These are phyloP conservation scores for Lichtheimia corymbifera DNA, from an alignment of 371 early-diverging fungal genomes.

Conservation along the genomic window DNA sequence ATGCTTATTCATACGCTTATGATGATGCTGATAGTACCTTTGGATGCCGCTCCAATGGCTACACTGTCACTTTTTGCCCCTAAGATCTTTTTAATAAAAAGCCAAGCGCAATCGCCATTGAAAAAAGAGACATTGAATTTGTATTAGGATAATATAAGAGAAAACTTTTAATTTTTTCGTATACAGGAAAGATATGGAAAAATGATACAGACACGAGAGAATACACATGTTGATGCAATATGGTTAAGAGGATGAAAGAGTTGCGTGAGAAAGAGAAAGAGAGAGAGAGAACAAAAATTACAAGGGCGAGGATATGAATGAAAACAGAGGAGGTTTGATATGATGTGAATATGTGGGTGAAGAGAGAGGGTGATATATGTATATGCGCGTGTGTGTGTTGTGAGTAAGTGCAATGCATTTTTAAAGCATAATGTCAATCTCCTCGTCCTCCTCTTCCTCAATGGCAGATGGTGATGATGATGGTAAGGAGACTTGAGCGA, in stretches of 20 bases:
- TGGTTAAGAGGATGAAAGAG: no score
- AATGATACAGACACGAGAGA: no score
- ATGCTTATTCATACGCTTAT: conserved; percentile 39
- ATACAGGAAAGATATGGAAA: no score
- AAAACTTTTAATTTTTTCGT: no score
- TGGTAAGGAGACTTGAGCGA: neutral
- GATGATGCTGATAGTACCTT: conserved; percentile 32
- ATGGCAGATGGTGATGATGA: neutral
- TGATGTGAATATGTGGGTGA: neutral
- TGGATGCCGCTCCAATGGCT: conserved; percentile 21
- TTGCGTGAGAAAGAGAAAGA: no score
- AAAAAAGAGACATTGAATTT: neutral
- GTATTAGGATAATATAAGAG: no score
- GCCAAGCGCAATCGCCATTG: neutral
- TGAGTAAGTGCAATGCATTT: neutral
- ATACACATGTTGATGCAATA: no score
- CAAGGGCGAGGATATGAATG: conserved; percentile 1
- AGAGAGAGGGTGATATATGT: neutral
- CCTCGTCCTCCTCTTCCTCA: conserved; percentile 27
- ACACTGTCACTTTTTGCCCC: conserved; percentile 29
- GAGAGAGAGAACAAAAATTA: neutral
- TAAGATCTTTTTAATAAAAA: neutral
- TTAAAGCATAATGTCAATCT: conserved; percentile 34
- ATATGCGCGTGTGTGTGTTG: neutral
- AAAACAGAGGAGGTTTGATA: neutral